Conservation (phyloP, 345 rosid genomes). For the Linum usitatissimum region DNA sequence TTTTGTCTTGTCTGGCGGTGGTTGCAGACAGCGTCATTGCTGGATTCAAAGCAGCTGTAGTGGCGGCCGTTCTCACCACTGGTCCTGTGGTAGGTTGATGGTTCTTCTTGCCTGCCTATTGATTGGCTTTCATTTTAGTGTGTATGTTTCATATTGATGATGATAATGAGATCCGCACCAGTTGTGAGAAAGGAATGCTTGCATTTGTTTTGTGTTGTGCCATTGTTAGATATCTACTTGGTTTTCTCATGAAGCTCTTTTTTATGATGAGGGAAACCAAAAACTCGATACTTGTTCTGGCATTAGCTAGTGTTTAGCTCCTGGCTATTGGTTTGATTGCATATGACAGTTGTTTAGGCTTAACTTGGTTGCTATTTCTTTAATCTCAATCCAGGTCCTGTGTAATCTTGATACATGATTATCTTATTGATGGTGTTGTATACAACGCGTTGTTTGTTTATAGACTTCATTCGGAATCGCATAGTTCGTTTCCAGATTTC, state of each 20-base stretch:
- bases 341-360: too few species aligned
- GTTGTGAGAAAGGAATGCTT: neutral
- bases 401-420: neutral
- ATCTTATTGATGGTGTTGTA: neutral
- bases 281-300: too few species aligned
- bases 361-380: neutral
- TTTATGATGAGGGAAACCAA: too few species aligned
- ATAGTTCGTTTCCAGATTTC: neutral
- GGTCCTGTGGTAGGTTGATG: conserved; percentile 42
- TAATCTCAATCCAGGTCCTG: neutral
- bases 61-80: conserved; percentile 29
- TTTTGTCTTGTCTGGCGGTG: neutral
- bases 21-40: conserved; percentile 51
- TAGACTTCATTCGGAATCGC: neutral
- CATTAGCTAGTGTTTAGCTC: too few species aligned
- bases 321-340: neutral
- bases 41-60: conserved; percentile 48
- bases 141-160: too few species aligned
- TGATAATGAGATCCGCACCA: too few species aligned
- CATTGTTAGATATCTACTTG: neutral
- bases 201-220: neutral
- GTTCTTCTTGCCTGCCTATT: too few species aligned
- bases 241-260: too few species aligned
- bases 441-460: neutral
- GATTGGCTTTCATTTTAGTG: neutral